Evolutionary conservation across 345 rosid genomes (phyloP), one percentile per base, ranked within the genome.

Genomic region (Eucalyptus caleyi): DNA sequence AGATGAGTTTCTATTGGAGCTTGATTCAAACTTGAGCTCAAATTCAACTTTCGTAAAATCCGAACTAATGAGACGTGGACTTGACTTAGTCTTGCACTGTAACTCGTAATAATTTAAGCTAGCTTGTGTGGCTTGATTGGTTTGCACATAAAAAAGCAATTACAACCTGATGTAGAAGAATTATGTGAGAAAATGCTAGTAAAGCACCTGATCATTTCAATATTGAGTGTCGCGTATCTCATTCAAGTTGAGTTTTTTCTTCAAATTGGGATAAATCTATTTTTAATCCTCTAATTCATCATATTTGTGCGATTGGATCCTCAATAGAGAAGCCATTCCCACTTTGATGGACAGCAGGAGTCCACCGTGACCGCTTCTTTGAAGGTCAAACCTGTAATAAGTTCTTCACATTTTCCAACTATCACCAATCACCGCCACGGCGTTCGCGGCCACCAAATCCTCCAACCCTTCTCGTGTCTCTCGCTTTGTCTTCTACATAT

Each of bases 21-120:
- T 60, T 27, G 67, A 60, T 44, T 60, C 12, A 26, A 27, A 0
- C 8, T 13, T 30, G 32, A 62, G 18, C 34, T 30, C 18, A 62
- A 27, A 62, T 30, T 30, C 3, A 0, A 27, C 34, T 44, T 62
- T 62, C 0, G 5, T 14, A 30, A 60, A 6, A 62, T 62, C 5
- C 3, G 0, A 62, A 30, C 18, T 27, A 3, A 26, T 10, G n/a
- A 26, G 65, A 15, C 0, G 1, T 50, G 4, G 27, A 27, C 32
- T 26, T 60, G 16, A 60, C 32, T 27, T n/a, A 26, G 8, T 23
- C 62, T 23, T 1, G 12, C 62, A 2, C 11, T 2, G 0, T 0
- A 56, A 56, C 3, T 56, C 5, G 1, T 56, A 56, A 0, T 10
- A 24, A 59, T 59, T 59, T 26, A 26, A 2, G 65, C 6, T 5